These are phyloP conservation scores for Flaveria sonorensis DNA, from an alignment of 129 eudicot species.

Conservation along the genomic window DNA sequence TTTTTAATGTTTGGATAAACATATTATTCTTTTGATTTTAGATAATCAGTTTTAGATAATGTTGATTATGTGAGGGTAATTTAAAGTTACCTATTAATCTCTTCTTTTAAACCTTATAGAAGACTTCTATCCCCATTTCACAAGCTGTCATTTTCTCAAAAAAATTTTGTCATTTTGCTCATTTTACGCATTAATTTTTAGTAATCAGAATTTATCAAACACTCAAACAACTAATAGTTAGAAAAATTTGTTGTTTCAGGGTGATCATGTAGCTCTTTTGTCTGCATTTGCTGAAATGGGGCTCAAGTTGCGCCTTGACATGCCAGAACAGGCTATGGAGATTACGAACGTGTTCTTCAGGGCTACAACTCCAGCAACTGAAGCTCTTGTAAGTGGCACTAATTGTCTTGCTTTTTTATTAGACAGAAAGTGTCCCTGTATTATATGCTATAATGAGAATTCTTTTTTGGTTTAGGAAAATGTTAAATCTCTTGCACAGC, in stretches of 20 bases:
- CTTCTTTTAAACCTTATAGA: not conserved
- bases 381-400: constrained; percentile 66
- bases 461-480: constrained; percentile 53
- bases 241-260: constrained; percentile 50
- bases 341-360: constrained; percentile 81
- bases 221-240: not conserved
- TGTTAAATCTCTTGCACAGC: constrained; percentile 65
- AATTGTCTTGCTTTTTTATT: not conserved
- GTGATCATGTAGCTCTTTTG: constrained; percentile 96
- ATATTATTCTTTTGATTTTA: too few species aligned
- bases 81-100: not conserved
- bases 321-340: constrained; percentile 98
- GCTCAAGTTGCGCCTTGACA: constrained; percentile 84
- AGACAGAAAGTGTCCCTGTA: not conserved
- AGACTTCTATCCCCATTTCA: not conserved
- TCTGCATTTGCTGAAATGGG: constrained; percentile 98
- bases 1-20: too few species aligned
- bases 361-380: constrained; percentile 76
- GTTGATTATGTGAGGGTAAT: not conserved
- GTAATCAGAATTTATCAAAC: not conserved
- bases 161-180: not conserved
- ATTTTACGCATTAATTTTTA: not conserved
- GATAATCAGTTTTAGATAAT: not conserved
- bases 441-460: constrained; percentile 18
- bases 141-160: not conserved